Percentiles rank a stretch among this genome's conserved stretches.
phyloP scores from a whole-genome alignment of 2,329 filamentous ascomycete genomes.

The Pseudonectria buxi region DNA sequence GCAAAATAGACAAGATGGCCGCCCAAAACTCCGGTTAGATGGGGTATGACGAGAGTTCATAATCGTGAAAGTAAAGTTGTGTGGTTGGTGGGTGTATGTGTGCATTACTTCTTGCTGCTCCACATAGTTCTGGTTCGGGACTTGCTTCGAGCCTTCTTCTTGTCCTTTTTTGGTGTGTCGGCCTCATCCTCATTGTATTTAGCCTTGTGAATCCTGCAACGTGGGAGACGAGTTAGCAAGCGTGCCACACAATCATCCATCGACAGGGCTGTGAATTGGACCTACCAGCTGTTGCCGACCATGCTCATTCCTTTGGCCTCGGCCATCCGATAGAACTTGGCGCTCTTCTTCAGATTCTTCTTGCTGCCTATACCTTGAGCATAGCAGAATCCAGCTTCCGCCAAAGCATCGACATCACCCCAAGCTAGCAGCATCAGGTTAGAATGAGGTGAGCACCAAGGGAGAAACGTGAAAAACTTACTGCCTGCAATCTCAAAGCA shows the following conservation, averaged over 20 bases:
- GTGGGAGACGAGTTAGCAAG: neutral
- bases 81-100: conserved; percentile 6
- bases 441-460: conserved; percentile 16
- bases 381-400: conserved; percentile 94
- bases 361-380: conserved; percentile 88
- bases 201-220: conserved; percentile 81
- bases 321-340: conserved; percentile 81
- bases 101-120: conserved; percentile 35
- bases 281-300: conserved; percentile 96
- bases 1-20: conserved; percentile 13
- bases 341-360: conserved; percentile 92
- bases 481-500: conserved; percentile 95
- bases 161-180: conserved; percentile 37
- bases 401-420: conserved; percentile 91
- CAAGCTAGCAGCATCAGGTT: conserved; percentile 47
- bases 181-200: conserved; percentile 72
- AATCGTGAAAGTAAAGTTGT: conserved; percentile 20
- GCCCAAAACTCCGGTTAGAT: conserved; percentile 28
- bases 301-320: conserved; percentile 94
- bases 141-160: conserved; percentile 67
- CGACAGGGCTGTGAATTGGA: conserved; percentile 14
- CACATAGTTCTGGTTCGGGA: conserved; percentile 71
- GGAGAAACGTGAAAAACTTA: conserved; percentile 31
- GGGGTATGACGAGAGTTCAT: conserved; percentile 26
- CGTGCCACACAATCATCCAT: neutral